Evolutionary conservation across 257 asterid species (phyloP).

Genomic region (Penstemon newberryi): DNA sequence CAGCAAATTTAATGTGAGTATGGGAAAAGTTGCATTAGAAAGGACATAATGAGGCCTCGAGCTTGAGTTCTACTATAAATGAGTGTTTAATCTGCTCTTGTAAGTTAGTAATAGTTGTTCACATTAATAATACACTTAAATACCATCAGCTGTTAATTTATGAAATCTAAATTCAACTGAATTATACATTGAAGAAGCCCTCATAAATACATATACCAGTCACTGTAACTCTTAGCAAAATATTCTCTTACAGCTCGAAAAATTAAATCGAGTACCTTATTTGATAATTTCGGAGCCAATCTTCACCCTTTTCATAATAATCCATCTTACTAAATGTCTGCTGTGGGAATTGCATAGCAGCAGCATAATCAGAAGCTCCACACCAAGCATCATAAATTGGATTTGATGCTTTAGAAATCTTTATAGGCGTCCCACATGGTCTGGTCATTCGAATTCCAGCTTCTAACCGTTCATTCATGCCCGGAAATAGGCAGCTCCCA

Average conservation of each 20-base stretch:
- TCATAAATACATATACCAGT: background rate
- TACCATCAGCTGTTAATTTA: too few species aligned
- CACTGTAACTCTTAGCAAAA: background rate
- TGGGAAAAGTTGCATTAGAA: too few species aligned
- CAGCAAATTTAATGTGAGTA: too few species aligned
- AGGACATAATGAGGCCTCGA: too few species aligned
- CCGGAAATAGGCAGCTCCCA: slow-evolving; percentile 87
- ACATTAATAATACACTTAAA: too few species aligned
- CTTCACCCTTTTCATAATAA: slow-evolving; percentile 92
- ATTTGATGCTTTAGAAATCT: slow-evolving; percentile 58
- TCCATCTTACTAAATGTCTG: slow-evolving; percentile 80
- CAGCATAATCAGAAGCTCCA: slow-evolving; percentile 83
- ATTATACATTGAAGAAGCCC: background rate
- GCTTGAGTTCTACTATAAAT: too few species aligned
- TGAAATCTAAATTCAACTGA: too few species aligned
- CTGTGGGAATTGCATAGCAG: slow-evolving; percentile 52
- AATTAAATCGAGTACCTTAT: slow-evolving; percentile 53
- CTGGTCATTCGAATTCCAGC: slow-evolving; percentile 75
- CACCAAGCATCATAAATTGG: slow-evolving; percentile 92
- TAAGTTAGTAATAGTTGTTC: too few species aligned
- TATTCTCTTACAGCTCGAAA: slow-evolving; percentile 3
- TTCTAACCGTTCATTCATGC: slow-evolving; percentile 78
- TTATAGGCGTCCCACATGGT: slow-evolving; percentile 81
- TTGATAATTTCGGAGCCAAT: slow-evolving; percentile 70
- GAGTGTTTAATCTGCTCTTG: too few species aligned